Base-by-base conservation (phyloP, 305 asterid genomes). In the Rubia occidens region DNA sequence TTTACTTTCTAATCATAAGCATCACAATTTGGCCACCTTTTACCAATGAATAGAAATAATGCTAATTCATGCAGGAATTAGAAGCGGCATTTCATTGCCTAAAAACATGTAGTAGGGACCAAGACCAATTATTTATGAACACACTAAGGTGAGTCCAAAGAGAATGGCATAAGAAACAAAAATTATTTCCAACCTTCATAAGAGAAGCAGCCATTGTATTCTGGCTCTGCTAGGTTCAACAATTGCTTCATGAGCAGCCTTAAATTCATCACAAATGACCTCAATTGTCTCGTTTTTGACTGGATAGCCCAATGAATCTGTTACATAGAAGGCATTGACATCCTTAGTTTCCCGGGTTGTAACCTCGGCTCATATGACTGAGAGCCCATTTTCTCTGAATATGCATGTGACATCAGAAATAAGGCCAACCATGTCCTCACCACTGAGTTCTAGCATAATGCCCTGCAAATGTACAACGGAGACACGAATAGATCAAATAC, bases 361-460 rank as follows among this genome's bases (percentile, higher is more conserved):
- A 37, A 92, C 98, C 87, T 92, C 96, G 1, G 96, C 98, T 42
- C 83, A 77, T 29, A 84, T 82, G 13, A 93, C 94, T 0, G 95
- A 90, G 5, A 93, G 88, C 39, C 98, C 96, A 5, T 90, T 82
- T 78, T 90, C 97, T 61, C 98, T 79, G 47, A 92, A 88, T 81
- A 92, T 86, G 21, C 98, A 93, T 18, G 96, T 92, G 4, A 86
- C 94, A 24, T 90, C 95, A 0, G 96, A 83, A 6, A 93, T 85
- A 68, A 93, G 89, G 2, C 97, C 97, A 0, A 82, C 81, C 75
- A 94, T 79, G 70, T 93, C 97, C 9, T 90, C 89, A 6, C 85
- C 75, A 58, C 95, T 82, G 18, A 93, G 14, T 70, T 93, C 97
- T 66, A 93, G 81, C 43, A 89, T 78, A 74, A 90, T 81, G 60